Evolutionary conservation across 305 asterid species (phyloP), one percentile per base, ranked within the genome.

Genomic region (Solanum hybrid): DNA sequence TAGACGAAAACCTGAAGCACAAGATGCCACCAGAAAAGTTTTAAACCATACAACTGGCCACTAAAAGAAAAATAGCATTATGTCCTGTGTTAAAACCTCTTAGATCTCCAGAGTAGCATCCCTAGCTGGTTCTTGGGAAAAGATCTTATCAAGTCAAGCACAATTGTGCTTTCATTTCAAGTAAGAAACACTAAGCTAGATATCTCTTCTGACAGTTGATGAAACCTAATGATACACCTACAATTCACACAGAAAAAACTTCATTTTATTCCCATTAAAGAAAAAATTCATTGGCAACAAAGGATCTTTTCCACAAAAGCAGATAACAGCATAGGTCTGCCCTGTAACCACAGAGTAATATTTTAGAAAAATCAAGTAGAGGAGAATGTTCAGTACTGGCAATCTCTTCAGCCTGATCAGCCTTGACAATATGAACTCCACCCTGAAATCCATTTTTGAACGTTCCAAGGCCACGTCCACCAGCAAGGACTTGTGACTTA

Each of bases 401-500:
- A 89, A 94, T 92, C 45, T 95, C 96, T 93, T 93, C 98, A 91
- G 94, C 99, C 93, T 96, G 96, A 41, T 96, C 98, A 37, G 93
- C 89, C 95, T 98, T 95, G 81, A 95, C 98, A 76, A 98, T 97
- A 92, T 97, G 98, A 90, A 98, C 99, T 90, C 99, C 99, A 61
- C 98, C 98, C 91, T 97, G 94, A 77, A 98, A 93, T 89, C 99
- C 99, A 92, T 94, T 97, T 92, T 97, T 98, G 89, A 98, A 98
- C 31, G 97, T 97, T 78, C 99, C 99, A 88, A 98, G 91, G 72
- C 99, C 99, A 90, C 99, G 92, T 4, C 99, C 99, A 91, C 99
- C 99, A 78, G 98, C 99, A 91, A 97, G 99, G 89, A 97, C 94
- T 94, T 98, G 99, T 39, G 99, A 93, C 94, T 98, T 98, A 89